These are phyloP conservation scores for Irpex sp. DNA, from an alignment of 1,284 basidiomycete species.

Conservation along the genomic window DNA sequence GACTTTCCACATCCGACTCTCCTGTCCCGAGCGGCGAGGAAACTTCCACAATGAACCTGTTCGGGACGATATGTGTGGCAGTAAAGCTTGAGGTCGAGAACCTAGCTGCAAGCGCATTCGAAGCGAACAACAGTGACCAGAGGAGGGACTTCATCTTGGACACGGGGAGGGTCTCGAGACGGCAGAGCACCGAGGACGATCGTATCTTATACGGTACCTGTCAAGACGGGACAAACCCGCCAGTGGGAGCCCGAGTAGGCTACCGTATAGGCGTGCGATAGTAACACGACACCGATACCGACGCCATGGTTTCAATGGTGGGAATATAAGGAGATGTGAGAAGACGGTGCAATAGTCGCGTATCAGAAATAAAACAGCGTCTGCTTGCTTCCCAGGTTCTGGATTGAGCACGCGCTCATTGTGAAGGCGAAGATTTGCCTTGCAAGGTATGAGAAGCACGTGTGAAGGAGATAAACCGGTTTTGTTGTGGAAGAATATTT, in stretches of 20 bases:
- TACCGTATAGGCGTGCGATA: background rate
- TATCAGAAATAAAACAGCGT: background rate
- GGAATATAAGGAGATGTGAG: background rate
- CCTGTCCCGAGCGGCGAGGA: slow-evolving; percentile 32
- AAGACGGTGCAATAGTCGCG: background rate
- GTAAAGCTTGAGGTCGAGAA: slow-evolving; percentile 32
- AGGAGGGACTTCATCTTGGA: slow-evolving; percentile 29
- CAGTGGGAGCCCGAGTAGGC: background rate
- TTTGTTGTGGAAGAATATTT: background rate
- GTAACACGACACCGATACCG: background rate
- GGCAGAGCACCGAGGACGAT: background rate
- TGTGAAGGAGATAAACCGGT: background rate
- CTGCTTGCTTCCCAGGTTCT: background rate
- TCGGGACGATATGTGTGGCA: slow-evolving; percentile 34
- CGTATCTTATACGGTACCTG: background rate
- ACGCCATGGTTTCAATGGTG: background rate
- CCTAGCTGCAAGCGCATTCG: slow-evolving; percentile 5
- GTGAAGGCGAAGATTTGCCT: background rate
- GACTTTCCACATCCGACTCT: slow-evolving; percentile 30
- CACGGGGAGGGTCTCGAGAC: background rate
- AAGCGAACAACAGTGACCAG: slow-evolving; percentile 21
- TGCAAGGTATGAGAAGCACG: background rate
- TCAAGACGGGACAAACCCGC: background rate
- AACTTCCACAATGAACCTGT: slow-evolving; percentile 53
- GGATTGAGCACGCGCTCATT: background rate